Base-by-base conservation (phyloP, 1,284 basidiomycete species). In the Apiotrichum akiyoshidainum region DNA sequence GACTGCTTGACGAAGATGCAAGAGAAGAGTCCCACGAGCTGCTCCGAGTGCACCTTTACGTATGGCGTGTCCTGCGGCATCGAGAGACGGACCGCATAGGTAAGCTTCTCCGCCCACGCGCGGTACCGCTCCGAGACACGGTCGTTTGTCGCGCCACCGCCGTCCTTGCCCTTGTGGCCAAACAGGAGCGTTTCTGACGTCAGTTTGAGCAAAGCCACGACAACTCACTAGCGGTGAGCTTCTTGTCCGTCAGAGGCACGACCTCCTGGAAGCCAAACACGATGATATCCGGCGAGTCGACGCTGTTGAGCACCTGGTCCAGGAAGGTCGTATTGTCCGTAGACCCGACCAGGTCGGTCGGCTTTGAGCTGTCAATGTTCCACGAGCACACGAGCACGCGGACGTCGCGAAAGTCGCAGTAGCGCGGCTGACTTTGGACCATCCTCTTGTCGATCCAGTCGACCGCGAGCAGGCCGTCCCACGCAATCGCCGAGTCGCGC, bases 241-340 rank as follows among this genome's bases (percentile, higher is more conserved):
- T 92, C 63, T 91, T 86, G 68, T 86, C 88, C 65, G 97, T 93
- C 13, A 99, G 83, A 72, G 97, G 92, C 62, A 99, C 90, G 42
- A 97, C 83, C 79, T 98, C 95, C 75, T 99, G 95, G 72, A 98
- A 88, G 1, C 93, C 93, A 72, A 98, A 96, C 2, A 86, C 85
- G 66, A 99, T 88, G 65, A 98, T 86, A 67, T 97, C 94, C 0
- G 94, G 91, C 10, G 81, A 76, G 22, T 87, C 84, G 31, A 87
- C 85, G 61, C 86, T 88, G 3, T 75, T 79, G 17, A 96, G 80
- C 6, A 85, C 85, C 44, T 91, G 83, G 17, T 83, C 80, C 12
- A 96, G 79, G 79, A 95, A 90, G 55, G 81, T 83, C 46, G 83
- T 73, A 69, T 92, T 94, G 33, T 84, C 85, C 1, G 81, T 68